Evolutionary conservation across 2,329 filamentous ascomycete genomes (phyloP).

Genomic region (Pseudopyrenochaeta lycopersici): DNA sequence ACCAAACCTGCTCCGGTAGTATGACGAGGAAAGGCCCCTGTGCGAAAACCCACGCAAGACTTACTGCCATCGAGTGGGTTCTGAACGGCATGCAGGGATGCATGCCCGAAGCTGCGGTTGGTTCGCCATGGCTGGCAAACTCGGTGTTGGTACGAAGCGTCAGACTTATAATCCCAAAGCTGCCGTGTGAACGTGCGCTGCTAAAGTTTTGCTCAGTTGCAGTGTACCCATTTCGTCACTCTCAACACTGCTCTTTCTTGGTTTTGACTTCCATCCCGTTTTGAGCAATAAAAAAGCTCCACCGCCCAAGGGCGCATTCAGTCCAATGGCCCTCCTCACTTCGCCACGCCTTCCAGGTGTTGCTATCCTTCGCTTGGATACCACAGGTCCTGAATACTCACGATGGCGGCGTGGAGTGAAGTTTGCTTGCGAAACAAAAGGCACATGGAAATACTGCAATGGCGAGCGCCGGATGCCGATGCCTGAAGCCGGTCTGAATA

Average conservation of each 20-base stretch:
- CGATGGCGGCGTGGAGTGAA: constrained; percentile 45
- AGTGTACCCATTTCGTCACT: neutral
- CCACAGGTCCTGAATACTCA: constrained; percentile 41
- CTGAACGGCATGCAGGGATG: constrained; percentile 20
- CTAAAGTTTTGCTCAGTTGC: neutral
- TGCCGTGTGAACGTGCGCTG: neutral
- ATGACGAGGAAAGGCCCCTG: constrained; percentile 17
- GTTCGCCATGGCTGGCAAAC: constrained; percentile 5
- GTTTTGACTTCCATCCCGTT: neutral
- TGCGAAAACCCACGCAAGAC: neutral
- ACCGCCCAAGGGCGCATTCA: neutral
- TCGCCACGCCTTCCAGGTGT: constrained; percentile 44
- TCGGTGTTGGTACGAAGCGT: constrained; percentile 14
- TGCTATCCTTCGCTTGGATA: constrained; percentile 31
- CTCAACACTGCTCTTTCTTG: neutral
- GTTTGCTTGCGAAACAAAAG: constrained; percentile 41
- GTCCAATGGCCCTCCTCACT: constrained; percentile 24
- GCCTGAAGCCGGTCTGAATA: constrained; percentile 36
- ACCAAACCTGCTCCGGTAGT: constrained; percentile 9
- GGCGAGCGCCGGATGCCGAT: constrained; percentile 45
- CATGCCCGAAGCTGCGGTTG: constrained; percentile 24
- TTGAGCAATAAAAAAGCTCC: neutral
- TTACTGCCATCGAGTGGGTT: constrained; percentile 11
- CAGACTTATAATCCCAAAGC: constrained; percentile 10
- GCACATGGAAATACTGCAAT: constrained; percentile 45